Conservation (phyloP, 495 filamentous ascomycete genomes). For the Chlorociboria aeruginascens region DNA sequence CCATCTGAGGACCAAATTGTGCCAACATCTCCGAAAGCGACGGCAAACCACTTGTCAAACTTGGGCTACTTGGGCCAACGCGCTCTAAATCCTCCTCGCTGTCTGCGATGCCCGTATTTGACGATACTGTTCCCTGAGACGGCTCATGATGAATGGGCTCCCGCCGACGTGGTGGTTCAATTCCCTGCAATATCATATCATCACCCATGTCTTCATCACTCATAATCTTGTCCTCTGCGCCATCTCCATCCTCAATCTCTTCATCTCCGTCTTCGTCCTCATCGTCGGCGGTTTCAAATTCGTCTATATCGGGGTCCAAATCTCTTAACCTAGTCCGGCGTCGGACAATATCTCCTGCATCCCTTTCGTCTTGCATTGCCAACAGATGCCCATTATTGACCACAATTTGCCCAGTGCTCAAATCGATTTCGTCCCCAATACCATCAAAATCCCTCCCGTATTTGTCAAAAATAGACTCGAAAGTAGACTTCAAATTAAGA, state of each 20-base stretch:
- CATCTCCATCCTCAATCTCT: slow-evolving; percentile 5
- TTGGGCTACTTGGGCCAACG: not conserved
- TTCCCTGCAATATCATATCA: slow-evolving; percentile 20
- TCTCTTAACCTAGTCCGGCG: not conserved
- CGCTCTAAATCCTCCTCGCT: not conserved
- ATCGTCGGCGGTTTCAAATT: not conserved
- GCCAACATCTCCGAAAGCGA: slow-evolving; percentile 15
- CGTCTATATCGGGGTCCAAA: slow-evolving; percentile 4
- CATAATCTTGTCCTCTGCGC: slow-evolving; percentile 12
- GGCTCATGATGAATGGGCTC: slow-evolving; percentile 4
- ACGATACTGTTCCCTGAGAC: slow-evolving; percentile 2
- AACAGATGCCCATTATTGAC: slow-evolving; percentile 79
- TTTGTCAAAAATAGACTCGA: slow-evolving; percentile 80
- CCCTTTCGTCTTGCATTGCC: slow-evolving; percentile 40
- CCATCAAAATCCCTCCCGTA: slow-evolving; percentile 74
- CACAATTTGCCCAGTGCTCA: slow-evolving; percentile 63
- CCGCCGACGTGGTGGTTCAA: slow-evolving; percentile 7
- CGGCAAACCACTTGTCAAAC: not conserved
- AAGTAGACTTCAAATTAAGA: slow-evolving; percentile 59
- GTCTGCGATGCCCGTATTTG: not conserved
- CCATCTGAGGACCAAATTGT: slow-evolving; percentile 17
- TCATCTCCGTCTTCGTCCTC: slow-evolving; percentile 10
- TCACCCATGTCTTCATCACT: slow-evolving; percentile 12
- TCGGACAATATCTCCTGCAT: slow-evolving; percentile 22
- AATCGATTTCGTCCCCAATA: slow-evolving; percentile 71